These are phyloP conservation scores for Cyclocybe cylindracea DNA, from an alignment of 768 basidiomycete genomes.

Conservation along the genomic window DNA sequence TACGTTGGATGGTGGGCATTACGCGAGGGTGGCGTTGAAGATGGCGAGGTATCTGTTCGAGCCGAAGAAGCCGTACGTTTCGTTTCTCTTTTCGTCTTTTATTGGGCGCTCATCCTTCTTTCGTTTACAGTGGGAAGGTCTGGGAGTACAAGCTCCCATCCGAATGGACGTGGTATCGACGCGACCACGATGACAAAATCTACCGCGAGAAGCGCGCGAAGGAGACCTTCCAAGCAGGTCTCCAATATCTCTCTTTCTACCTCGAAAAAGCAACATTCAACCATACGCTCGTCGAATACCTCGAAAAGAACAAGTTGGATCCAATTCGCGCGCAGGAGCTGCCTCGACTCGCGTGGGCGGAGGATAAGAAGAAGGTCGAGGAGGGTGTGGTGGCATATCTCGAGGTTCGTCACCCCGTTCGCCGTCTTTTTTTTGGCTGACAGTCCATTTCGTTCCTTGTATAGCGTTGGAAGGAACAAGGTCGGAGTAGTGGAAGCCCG, in stretches of 20 bases:
- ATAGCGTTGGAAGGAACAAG: no score
- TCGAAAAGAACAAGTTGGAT: conserved; percentile 17
- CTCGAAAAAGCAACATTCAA: conserved; percentile 14
- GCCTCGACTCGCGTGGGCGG: conserved; percentile 23
- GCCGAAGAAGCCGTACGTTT: conserved; percentile 24
- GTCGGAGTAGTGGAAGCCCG: no score
- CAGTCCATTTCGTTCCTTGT: background rate
- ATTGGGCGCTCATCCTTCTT: background rate
- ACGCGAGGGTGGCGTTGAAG: conserved; percentile 18
- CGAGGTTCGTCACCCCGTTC: conserved; percentile 6
- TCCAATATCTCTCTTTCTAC: conserved; percentile 24
- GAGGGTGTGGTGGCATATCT: conserved; percentile 18
- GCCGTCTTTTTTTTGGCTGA: background rate
- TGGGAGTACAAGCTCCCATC: conserved; percentile 23
- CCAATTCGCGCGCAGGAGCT: conserved; percentile 23
- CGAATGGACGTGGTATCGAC: conserved; percentile 29
- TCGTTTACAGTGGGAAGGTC: conserved; percentile 16
- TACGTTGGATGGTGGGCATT: conserved; percentile 13
- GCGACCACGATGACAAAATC: conserved; percentile 25
- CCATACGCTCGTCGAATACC: conserved; percentile 16
- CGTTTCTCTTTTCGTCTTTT: background rate
- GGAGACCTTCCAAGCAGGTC: conserved; percentile 26
- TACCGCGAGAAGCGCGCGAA: conserved; percentile 25
- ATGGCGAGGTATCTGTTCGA: conserved; percentile 24
- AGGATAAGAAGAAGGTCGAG: conserved; percentile 24